These are phyloP conservation scores for Agaricus subrufescens DNA, from an alignment of 768 basidiomycete genomes.

Conservation along the genomic window DNA sequence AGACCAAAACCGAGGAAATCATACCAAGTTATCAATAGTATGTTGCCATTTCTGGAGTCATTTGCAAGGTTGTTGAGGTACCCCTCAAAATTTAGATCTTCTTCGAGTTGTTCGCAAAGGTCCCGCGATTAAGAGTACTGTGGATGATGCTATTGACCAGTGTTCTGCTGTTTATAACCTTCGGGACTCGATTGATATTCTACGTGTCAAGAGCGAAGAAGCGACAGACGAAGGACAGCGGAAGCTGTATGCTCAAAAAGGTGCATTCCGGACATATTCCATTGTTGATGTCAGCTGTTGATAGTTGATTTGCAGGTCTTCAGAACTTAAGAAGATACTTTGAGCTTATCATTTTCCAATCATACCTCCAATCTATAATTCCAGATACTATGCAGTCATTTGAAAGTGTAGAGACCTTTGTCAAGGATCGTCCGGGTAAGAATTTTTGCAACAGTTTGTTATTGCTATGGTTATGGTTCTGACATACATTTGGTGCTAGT, in stretches of 20 bases:
- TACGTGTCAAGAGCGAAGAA: conserved; percentile 73
- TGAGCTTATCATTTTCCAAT: conserved; percentile 82
- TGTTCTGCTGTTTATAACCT: conserved; percentile 82
- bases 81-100: conserved; percentile 45
- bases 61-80: not conserved
- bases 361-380: conserved; percentile 77
- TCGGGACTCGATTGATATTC: conserved; percentile 84
- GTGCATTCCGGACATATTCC: conserved; percentile 28
- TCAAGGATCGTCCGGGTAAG: conserved; percentile 79
- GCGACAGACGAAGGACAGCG: conserved; percentile 69
- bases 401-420: conserved; percentile 76
- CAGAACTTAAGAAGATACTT: conserved; percentile 84
- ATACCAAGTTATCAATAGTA: conserved; percentile 9
- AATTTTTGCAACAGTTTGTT: not conserved
- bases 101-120: conserved; percentile 86
- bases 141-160: conserved; percentile 86
- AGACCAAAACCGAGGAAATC: conserved; percentile 19
- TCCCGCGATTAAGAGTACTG: conserved; percentile 75
- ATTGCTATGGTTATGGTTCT: not conserved
- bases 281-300: not conserved
- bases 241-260: conserved; percentile 64
- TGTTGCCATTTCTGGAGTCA: not conserved
- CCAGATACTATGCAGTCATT: conserved; percentile 77
- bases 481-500: conserved; percentile 37
- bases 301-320: conserved; percentile 41